Evolutionary conservation across 2,329 filamentous ascomycete species (phyloP).

Genomic region (Verticillium nonalfalfae): DNA sequence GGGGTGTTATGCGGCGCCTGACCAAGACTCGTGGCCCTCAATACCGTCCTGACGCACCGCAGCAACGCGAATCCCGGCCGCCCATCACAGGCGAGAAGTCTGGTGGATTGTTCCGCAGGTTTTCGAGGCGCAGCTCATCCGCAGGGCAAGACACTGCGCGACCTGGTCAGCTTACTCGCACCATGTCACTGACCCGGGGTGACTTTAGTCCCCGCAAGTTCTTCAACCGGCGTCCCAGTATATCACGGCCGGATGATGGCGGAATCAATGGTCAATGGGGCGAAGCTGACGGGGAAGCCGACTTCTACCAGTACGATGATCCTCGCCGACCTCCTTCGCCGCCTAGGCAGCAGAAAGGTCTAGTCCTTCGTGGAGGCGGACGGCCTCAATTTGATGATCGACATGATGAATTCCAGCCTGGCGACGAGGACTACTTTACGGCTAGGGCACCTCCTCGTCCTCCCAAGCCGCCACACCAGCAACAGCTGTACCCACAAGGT

Average conservation of each 20-base stretch:
- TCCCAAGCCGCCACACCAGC: slow-evolving; percentile 5
- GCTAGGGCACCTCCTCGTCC: slow-evolving; percentile 3
- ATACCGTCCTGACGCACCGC: slow-evolving; percentile 28
- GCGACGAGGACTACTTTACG: slow-evolving; percentile 53
- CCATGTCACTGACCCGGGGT: slow-evolving; percentile 53
- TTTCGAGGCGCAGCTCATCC: slow-evolving; percentile 31
- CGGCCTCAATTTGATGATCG: slow-evolving; percentile 2
- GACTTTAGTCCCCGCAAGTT: slow-evolving; percentile 37
- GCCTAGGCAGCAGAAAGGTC: slow-evolving; percentile 5
- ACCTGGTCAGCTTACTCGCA: slow-evolving; percentile 42
- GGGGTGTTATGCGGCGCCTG: slow-evolving; percentile 38
- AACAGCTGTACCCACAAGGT: not conserved
- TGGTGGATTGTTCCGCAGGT: slow-evolving; percentile 21
- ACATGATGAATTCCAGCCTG: slow-evolving; percentile 42
- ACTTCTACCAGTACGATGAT: slow-evolving; percentile 20
- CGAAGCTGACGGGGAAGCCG: slow-evolving; percentile 33
- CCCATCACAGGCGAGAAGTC: slow-evolving; percentile 35
- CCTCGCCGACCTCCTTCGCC: slow-evolving; percentile 10
- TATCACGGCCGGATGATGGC: slow-evolving; percentile 36
- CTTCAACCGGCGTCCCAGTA: slow-evolving; percentile 33
- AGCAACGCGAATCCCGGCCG: slow-evolving; percentile 37
- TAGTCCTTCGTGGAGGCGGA: slow-evolving; percentile 31
- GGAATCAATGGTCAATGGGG: slow-evolving; percentile 52
- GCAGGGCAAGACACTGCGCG: slow-evolving; percentile 19
- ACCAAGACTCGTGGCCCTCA: slow-evolving; percentile 31